Base-by-base conservation (phyloP, 208 protist species). In the Leishmania tropica region DNA sequence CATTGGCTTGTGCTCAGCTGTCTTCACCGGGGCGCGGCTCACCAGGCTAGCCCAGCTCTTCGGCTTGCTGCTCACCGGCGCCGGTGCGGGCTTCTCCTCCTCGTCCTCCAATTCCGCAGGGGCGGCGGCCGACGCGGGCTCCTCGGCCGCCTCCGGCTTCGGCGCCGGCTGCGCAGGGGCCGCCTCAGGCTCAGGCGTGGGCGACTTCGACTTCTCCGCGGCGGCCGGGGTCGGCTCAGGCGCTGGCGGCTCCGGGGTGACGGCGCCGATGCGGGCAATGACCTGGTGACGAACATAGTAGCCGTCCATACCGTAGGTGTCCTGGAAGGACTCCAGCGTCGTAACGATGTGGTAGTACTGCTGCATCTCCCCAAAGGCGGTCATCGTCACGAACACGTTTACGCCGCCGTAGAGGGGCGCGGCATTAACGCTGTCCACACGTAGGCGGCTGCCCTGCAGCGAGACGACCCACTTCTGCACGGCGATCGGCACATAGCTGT, bases 261-360 rank as follows among this genome's bases (percentile, higher is more conserved):
- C 73, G 64, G 88, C 89, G 37, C 93, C 94, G 58, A 92, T 89
- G 86, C 93, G 90, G 54, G 92, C 87, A 70, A 95, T 85, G 35
- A 93, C 85, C 87, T 96, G 93, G 86, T 95, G 87, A 54, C 94
- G 94, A 60, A 97, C 89, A 85, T 89, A 97, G 88, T 91, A 97
- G 74, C 83, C 79, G 86, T 93, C 84, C 65, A 82, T 75, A 78
- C 72, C 83, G 87, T 90, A 92, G 54, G 73, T 89, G 77, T 85
- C 82, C 58, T 68, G 78, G 88, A 90, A 93, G 47, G 87, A 84
- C 89, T 97, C 92, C 62, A 97, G 88, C 37, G 88, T 92, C 3
- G 89, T 93, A 65, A 82, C 87, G 81, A 96, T 90, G 72, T 96
- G 92, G 88, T 93, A 96, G 87, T 93, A 95, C 86, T 96, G 90